phyloP scores from a whole-genome alignment of 768 basidiomycete species.

The Hygrocybe punicea region DNA sequence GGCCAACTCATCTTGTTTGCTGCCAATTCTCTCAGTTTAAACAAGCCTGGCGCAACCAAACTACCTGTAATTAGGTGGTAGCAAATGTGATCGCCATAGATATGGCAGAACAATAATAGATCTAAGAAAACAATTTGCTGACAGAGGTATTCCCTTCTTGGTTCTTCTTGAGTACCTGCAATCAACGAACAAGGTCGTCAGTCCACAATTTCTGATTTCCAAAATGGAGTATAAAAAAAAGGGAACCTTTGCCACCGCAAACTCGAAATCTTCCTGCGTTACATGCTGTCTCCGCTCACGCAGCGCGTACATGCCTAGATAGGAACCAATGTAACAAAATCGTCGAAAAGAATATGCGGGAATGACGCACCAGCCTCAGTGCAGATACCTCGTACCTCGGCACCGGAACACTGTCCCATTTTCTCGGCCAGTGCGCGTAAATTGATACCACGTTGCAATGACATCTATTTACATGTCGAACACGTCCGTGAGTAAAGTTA shows the following conservation, averaged over 20 bases:
- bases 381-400: conserved; percentile 95
- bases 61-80: too few species aligned
- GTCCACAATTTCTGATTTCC: conserved; percentile 1
- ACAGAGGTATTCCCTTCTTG: conserved; percentile 92
- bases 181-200: neutral
- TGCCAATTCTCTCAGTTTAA: too few species aligned
- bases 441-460: conserved; percentile 94
- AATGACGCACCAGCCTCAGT: conserved; percentile 82
- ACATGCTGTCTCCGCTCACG: conserved; percentile 95
- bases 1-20: too few species aligned
- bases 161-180: conserved; percentile 88
- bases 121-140: conserved; percentile 88
- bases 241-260: conserved; percentile 90
- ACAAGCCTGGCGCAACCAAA: too few species aligned
- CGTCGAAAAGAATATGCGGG: too few species aligned
- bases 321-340: neutral
- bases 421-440: conserved; percentile 94
- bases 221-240: conserved; percentile 4
- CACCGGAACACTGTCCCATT: conserved; percentile 99
- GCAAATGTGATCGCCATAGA: too few species aligned
- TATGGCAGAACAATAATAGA: too few species aligned
- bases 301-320: conserved; percentile 95
- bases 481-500: neutral
- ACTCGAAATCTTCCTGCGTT: conserved; percentile 98
- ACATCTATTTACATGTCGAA: conserved; percentile 63